Evolutionary conservation across 257 asterid genomes (phyloP).

Genomic region (Verbena officinalis): DNA sequence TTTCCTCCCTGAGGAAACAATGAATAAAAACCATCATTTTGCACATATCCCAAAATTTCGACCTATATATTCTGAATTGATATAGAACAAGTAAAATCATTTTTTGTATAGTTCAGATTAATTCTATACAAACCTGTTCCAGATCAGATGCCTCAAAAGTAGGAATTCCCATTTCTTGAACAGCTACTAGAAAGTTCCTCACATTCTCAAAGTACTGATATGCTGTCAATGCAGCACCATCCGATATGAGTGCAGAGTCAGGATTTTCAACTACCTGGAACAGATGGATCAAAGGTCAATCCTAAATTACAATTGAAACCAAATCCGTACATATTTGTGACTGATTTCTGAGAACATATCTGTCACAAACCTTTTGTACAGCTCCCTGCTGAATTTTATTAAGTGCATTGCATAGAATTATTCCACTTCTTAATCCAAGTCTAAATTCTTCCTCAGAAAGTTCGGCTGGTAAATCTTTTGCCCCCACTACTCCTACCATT

Average conservation of each 20-base stretch:
- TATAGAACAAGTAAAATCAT: conserved; percentile 4
- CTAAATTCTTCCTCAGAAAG: conserved; percentile 98
- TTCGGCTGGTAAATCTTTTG: conserved; percentile 91
- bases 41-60: not conserved
- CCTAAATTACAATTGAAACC: not conserved
- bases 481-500: conserved; percentile 84
- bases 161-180: conserved; percentile 90
- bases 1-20: conserved; percentile 77
- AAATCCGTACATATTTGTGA: not conserved
- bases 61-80: not conserved
- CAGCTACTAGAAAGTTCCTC: conserved; percentile 90
- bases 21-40: conserved; percentile 1
- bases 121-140: conserved; percentile 56
- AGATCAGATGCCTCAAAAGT: conserved; percentile 96
- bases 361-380: conserved; percentile 63
- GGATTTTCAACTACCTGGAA: conserved; percentile 92
- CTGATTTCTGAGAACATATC: not conserved
- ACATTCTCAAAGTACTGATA: conserved; percentile 93
- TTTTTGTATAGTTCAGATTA: not conserved
- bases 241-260: conserved; percentile 71
- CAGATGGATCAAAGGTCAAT: conserved; percentile 28
- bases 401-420: conserved; percentile 83
- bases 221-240: conserved; percentile 94
- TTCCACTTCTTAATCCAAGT: conserved; percentile 90
- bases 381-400: conserved; percentile 91